A percentile compares a stretch with the other conserved stretches of the same genome.
Evolutionary conservation across 441 rosid species (phyloP).

Genomic region (Theobroma grandiflorum): DNA sequence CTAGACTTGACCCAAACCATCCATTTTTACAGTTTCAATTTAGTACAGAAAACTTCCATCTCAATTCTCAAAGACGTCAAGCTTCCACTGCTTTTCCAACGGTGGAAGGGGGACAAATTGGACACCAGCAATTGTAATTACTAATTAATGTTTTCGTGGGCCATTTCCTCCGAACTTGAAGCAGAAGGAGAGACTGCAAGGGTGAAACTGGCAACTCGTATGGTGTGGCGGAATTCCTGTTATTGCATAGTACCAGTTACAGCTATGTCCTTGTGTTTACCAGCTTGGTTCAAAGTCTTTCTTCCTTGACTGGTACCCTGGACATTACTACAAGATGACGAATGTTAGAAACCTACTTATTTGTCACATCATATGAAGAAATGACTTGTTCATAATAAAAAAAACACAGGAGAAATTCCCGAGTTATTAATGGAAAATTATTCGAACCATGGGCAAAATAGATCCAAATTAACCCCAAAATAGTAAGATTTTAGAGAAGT

Average conservation of each 20-base stretch:
- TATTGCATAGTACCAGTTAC: neutral
- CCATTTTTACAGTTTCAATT: neutral
- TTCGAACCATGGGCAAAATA: too few species aligned
- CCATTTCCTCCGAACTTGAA: conserved; percentile 4
- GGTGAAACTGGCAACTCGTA: neutral
- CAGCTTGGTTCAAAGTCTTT: neutral
- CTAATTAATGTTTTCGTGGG: neutral
- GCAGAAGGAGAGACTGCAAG: neutral
- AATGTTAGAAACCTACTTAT: neutral
- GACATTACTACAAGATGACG: neutral
- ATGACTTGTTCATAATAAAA: neutral
- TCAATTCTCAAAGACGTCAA: neutral
- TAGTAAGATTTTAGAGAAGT: neutral
- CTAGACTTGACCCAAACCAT: neutral
- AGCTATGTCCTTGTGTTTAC: neutral
- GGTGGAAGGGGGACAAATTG: neutral
- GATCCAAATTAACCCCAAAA: neutral
- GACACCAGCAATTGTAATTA: neutral
- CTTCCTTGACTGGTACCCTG: neutral
- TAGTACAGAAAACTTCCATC: neutral
- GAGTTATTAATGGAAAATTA: neutral
- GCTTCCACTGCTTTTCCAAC: neutral
- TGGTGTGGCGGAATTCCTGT: neutral
- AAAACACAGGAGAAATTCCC: neutral
- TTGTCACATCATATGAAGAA: neutral